Evolutionary conservation across 2,329 filamentous ascomycete genomes (phyloP).

Genomic region (Colletotrichum sp.): DNA sequence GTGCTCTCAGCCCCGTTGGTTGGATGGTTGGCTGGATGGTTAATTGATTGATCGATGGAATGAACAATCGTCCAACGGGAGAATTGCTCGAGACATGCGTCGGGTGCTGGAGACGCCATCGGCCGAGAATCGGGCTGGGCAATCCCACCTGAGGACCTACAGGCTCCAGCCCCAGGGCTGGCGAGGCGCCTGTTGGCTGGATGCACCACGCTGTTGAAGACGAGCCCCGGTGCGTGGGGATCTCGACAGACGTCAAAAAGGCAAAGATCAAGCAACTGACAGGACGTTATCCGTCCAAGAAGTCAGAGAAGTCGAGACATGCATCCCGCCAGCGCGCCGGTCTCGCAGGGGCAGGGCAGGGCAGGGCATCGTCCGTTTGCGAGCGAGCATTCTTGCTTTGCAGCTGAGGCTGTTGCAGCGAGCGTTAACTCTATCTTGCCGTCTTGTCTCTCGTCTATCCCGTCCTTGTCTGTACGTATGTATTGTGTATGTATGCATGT

Average conservation of each 20-base stretch:
- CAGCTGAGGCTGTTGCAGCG: neutral
- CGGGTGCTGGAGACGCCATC: neutral
- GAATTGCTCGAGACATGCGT: neutral
- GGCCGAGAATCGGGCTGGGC: slow-evolving; percentile 9
- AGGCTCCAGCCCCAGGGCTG: neutral
- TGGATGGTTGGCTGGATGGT: neutral
- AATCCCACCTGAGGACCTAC: neutral
- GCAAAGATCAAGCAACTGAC: neutral
- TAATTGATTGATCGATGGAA: neutral
- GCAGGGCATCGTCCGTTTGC: neutral
- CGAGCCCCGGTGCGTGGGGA: neutral
- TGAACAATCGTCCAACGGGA: neutral
- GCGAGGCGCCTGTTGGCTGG: neutral
- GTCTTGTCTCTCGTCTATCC: neutral
- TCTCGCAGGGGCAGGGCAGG: neutral
- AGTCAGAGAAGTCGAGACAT: neutral
- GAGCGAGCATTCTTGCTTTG: neutral
- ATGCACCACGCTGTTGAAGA: neutral
- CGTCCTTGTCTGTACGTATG: neutral
- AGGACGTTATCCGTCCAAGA: neutral
- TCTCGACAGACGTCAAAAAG: neutral
- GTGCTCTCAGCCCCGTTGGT: neutral
- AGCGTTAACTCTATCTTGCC: neutral
- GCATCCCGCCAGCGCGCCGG: neutral
- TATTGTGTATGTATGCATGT: neutral